phyloP scores from a whole-genome alignment of 2,329 filamentous ascomycete species.

The Trichoderma gracile region DNA sequence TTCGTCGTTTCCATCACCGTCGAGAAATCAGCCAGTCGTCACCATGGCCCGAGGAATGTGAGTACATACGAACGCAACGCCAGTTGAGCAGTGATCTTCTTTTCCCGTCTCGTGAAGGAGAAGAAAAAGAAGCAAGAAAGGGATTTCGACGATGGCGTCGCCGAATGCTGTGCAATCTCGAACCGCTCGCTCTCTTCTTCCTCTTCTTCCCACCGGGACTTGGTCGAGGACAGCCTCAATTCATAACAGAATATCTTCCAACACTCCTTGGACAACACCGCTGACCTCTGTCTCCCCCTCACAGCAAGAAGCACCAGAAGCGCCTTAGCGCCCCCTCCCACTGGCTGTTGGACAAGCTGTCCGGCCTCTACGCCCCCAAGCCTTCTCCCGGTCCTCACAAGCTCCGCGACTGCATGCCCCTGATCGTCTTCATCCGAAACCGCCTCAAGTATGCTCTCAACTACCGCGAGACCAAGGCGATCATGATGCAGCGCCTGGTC shows the following conservation, averaged over 20 bases:
- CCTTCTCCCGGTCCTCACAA: conserved; percentile 92
- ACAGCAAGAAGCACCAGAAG: conserved; percentile 99
- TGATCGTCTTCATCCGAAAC: conserved; percentile 97
- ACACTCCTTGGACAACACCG: not conserved
- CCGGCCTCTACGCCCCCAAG: conserved; percentile 76
- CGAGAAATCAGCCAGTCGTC: conserved; percentile 45
- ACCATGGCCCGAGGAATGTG: conserved; percentile 68
- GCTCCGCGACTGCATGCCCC: conserved; percentile 96
- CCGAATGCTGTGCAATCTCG: not conserved
- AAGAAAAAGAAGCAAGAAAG: not conserved
- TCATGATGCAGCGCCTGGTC: conserved; percentile 99
- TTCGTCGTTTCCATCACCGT: conserved; percentile 41
- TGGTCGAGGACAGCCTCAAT: not conserved
- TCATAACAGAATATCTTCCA: not conserved
- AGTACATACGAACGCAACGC: conserved; percentile 39
- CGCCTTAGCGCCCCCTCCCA: conserved; percentile 97
- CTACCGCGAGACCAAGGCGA: conserved; percentile 93
- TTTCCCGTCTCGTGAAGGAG: not conserved
- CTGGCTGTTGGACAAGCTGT: conserved; percentile 99
- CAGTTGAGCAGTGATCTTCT: not conserved
- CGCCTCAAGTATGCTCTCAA: conserved; percentile 99
- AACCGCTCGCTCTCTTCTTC: not conserved
- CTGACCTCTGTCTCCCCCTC: conserved; percentile 35
- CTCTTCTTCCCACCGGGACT: not conserved
- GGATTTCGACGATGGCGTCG: not conserved